phyloP scores from a whole-genome alignment of 1,139 yeast species.

The Pichia sp. region DNA sequence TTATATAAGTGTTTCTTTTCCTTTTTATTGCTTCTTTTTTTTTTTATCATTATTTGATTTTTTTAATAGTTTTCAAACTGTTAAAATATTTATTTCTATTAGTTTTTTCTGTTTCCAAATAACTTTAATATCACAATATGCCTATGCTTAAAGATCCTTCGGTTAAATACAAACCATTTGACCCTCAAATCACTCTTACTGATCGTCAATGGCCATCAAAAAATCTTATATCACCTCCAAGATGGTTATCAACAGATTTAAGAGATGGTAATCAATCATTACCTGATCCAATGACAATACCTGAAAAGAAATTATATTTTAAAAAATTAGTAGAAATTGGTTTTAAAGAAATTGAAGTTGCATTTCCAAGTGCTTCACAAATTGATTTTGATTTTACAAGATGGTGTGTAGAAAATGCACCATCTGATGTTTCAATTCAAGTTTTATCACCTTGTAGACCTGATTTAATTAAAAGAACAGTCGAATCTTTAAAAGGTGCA shows the following conservation, averaged over 20 bases:
- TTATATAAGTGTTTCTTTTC: no score
- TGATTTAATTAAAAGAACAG: slow-evolving; percentile 81
- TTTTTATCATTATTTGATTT: no score
- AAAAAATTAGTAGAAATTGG: slow-evolving; percentile 81
- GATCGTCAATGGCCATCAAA: slow-evolving; percentile 86
- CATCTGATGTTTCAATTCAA: slow-evolving; percentile 87
- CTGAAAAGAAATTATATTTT: slow-evolving; percentile 86
- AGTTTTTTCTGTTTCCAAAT: no score
- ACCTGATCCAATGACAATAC: slow-evolving; percentile 95
- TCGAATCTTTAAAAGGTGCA: slow-evolving; percentile 85
- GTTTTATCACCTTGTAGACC: slow-evolving; percentile 91
- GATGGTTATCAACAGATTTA: slow-evolving; percentile 95
- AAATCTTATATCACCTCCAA: slow-evolving; percentile 71
- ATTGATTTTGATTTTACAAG: slow-evolving; percentile 94
- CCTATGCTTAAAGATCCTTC: slow-evolving; percentile 69
- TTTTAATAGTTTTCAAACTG: no score
- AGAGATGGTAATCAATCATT: slow-evolving; percentile 97
- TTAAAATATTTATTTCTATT: no score
- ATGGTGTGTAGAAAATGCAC: slow-evolving; percentile 86
- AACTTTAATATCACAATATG: no score
- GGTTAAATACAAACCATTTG: slow-evolving; percentile 64
- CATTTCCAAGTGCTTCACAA: slow-evolving; percentile 95
- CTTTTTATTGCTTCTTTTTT: no score
- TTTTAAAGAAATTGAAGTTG: slow-evolving; percentile 93
- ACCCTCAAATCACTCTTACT: slow-evolving; percentile 53